phyloP scores from a whole-genome alignment of 148 eudicot genomes.

The Chenopodium formosanum region DNA sequence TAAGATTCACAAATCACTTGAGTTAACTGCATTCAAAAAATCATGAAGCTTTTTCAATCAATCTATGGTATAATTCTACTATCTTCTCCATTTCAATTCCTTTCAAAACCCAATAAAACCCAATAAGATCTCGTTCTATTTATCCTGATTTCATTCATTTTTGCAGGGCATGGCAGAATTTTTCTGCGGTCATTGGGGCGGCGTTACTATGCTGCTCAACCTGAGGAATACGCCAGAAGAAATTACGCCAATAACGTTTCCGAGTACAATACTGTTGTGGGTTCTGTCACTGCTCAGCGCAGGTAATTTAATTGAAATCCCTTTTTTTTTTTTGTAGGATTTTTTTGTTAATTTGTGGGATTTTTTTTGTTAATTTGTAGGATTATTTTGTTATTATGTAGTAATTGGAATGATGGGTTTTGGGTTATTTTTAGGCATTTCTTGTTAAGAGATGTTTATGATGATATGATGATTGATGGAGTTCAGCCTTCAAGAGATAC shows the following conservation, averaged over 20 bases:
- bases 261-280: constrained; percentile 77
- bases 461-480: constrained; percentile 94
- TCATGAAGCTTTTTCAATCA: constrained; percentile 39
- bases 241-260: constrained; percentile 74
- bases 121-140: not conserved
- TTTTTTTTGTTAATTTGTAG: not conserved
- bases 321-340: not conserved
- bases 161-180: constrained; percentile 36
- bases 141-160: not conserved
- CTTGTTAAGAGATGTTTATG: constrained; percentile 90
- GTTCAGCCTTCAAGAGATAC: constrained; percentile 84
- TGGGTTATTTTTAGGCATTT: constrained; percentile 42
- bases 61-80: constrained; percentile 26
- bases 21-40: not conserved
- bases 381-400: not conserved
- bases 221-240: constrained; percentile 55
- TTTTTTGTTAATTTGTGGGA: not conserved
- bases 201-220: constrained; percentile 49
- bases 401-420: not conserved
- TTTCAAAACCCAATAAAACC: not conserved
- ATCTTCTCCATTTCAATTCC: not conserved
- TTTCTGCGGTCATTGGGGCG: constrained; percentile 44
- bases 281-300: constrained; percentile 67
- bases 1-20: too few species aligned
- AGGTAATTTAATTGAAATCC: constrained; percentile 33